Base-by-base conservation (phyloP, 2,329 filamentous ascomycete genomes). In the Rachicladosporium sp. region DNA sequence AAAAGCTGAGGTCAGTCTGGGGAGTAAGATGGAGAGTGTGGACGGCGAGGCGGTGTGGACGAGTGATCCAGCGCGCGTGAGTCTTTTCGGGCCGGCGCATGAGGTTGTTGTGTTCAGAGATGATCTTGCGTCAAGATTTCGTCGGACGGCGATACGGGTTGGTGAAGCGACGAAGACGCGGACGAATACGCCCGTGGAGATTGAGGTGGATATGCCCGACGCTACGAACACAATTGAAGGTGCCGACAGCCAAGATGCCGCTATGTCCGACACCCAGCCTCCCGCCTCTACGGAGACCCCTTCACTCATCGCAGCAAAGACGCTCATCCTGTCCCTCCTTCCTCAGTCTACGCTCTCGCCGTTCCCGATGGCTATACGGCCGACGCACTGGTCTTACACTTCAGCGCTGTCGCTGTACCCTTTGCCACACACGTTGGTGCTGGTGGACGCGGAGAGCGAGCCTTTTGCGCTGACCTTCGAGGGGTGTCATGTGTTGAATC, bases 401-500 rank as follows among this genome's bases (percentile, higher is more conserved):
- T 68, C 81, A 2, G 67, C 82, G 3, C 61, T 96, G 47, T 80
- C 85, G 40, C 65, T 98, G 13, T 96, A 95, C 58, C 91, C 89
- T 6, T 63, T 96, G 21, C 91, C 91, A 2, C 89, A 84, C 12
- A 78, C 83, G 1, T 67, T 96, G 54, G 75, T 93, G 10, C 64
- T 98, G 3, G 80, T 86, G 2, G 91, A 98, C 62, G 70, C 81
- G 0, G 84, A 88, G 32, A 79, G 81, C 8, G 79, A 83, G 10
- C 73, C 86, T 0, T 98, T 94, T 54, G 82, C 81, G 39, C 68
- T 95, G 47, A 93, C 84, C 10, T 96, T 96, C 55, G 89, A 94
- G 61, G 89, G 88, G 0, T 96, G 91, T 55, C 84, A 91, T 64
- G 88, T 95, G 29, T 80, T 98, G 74, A 98, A 98, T 58, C 88